Conservation (phyloP, 345 rosid genomes). For the Rhizophora apiculata region DNA sequence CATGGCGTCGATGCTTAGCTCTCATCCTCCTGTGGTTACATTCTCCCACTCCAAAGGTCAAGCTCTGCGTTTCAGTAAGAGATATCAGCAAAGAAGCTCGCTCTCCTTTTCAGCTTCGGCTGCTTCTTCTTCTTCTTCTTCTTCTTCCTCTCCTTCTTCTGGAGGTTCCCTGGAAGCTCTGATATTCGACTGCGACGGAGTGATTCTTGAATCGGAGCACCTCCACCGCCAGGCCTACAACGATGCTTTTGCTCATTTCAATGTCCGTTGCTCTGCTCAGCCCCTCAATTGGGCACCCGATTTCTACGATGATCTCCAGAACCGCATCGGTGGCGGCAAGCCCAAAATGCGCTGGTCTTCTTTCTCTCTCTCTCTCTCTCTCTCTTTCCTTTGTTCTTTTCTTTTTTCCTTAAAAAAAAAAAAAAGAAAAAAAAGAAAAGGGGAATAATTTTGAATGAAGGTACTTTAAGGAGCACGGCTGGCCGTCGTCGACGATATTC, state of each 20-base stretch:
- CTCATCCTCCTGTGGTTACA: no score
- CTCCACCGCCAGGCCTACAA: slow-evolving; percentile 94
- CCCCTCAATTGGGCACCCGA: slow-evolving; percentile 66
- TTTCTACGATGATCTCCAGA: slow-evolving; percentile 86
- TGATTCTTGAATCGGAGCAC: slow-evolving; percentile 86
- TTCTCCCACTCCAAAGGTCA: no score
- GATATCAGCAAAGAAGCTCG: neutral
- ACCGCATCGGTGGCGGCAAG: slow-evolving; percentile 83
- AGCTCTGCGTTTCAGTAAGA: neutral
- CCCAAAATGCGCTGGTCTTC: slow-evolving; percentile 94
- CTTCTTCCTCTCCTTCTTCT: slow-evolving; percentile 12
- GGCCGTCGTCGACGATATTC: slow-evolving; percentile 77
- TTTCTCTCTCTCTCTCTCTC: neutral
- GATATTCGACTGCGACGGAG: slow-evolving; percentile 93
- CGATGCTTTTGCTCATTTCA: slow-evolving; percentile 82
- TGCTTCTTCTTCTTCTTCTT: slow-evolving; percentile 7
- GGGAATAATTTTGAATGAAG: slow-evolving; percentile 24
- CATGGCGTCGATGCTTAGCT: no score
- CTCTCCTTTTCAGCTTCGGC: neutral
- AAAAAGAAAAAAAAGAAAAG: neutral
- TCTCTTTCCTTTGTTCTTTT: neutral
- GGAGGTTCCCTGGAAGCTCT: slow-evolving; percentile 61
- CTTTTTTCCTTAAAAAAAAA: neutral
- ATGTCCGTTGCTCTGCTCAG: slow-evolving; percentile 58
- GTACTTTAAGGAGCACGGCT: slow-evolving; percentile 90